A percentile compares a stretch with the other conserved stretches of the same genome.
phyloP scores from a whole-genome alignment of 2,329 filamentous ascomycete species.

The Ceratocystis colombiana region DNA sequence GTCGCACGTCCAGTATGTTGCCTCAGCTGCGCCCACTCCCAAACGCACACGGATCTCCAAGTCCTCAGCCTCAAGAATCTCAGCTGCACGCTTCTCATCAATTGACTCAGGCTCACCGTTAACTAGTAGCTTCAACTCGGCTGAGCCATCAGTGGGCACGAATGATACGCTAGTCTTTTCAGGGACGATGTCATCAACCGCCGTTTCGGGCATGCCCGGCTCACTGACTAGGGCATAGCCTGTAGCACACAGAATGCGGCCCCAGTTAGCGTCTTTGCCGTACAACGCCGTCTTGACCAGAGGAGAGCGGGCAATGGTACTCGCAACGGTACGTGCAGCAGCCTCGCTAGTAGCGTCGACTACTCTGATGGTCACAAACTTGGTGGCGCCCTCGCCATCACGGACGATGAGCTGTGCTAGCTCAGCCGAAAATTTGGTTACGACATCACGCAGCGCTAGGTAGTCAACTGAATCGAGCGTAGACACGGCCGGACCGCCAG shows the following conservation, averaged over 20 bases:
- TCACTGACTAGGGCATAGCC: conserved; percentile 63
- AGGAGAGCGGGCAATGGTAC: conserved; percentile 79
- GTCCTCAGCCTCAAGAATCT: conserved; percentile 69
- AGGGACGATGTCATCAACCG: conserved; percentile 55
- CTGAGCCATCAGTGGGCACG: conserved; percentile 63
- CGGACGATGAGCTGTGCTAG: conserved; percentile 88
- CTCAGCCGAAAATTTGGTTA: conserved; percentile 70
- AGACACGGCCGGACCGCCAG: conserved; percentile 57
- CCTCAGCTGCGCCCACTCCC: conserved; percentile 57
- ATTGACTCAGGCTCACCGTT: conserved; percentile 71
- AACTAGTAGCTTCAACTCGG: conserved; percentile 65
- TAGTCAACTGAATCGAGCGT: conserved; percentile 52
- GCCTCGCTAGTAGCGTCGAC: conserved; percentile 58
- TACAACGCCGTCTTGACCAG: conserved; percentile 97
- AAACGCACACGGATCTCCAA: conserved; percentile 67
- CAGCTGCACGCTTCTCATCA: conserved; percentile 63
- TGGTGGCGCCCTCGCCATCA: conserved; percentile 94
- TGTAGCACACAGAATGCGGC: conserved; percentile 86
- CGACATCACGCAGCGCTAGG: conserved; percentile 55
- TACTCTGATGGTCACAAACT: conserved; percentile 90
- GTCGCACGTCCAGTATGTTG: conserved; percentile 76
- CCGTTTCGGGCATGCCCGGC: conserved; percentile 46
- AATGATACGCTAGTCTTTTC: conserved; percentile 69
- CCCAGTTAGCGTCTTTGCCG: conserved; percentile 97
- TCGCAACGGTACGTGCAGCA: conserved; percentile 69